Conservation (phyloP, 2,329 filamentous ascomycete species). For the Colletotrichum ledebouriae region DNA sequence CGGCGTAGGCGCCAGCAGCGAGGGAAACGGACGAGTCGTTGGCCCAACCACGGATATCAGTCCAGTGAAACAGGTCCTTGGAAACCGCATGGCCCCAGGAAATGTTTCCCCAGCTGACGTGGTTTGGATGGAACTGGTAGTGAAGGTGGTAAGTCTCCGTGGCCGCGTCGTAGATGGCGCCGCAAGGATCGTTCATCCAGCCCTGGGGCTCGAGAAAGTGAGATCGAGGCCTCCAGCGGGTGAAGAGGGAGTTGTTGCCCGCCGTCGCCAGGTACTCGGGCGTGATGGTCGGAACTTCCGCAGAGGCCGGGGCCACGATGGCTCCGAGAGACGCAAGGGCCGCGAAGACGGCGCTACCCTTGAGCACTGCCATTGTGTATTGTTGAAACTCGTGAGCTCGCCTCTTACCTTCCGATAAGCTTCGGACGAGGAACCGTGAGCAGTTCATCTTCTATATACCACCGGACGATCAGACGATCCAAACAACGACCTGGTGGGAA, state of each 20-base stretch:
- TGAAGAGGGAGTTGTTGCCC: constrained; percentile 43
- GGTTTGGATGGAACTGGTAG: constrained; percentile 67
- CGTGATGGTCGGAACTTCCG: constrained; percentile 32
- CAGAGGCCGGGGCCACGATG: constrained; percentile 26
- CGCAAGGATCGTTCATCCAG: constrained; percentile 75
- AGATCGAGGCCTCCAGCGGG: constrained; percentile 41
- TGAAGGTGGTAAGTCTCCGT: constrained; percentile 74
- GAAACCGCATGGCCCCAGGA: constrained; percentile 78
- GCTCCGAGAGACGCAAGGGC: constrained; percentile 40
- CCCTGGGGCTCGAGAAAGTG: constrained; percentile 67
- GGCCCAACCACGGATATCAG: constrained; percentile 38
- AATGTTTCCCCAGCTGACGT: constrained; percentile 67
- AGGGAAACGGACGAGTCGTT: constrained; percentile 41
- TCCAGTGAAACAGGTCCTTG: constrained; percentile 73
- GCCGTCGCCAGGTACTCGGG: constrained; percentile 34
- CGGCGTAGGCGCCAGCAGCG: constrained; percentile 25
- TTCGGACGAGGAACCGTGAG: constrained; percentile 2
- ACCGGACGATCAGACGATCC: constrained; percentile 4
- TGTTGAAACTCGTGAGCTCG: constrained; percentile 18
- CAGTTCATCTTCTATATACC: constrained; percentile 39
- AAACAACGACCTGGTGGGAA: background rate
- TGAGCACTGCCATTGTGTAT: constrained; percentile 39
- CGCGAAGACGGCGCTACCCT: constrained; percentile 40
- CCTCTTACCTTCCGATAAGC: constrained; percentile 20
- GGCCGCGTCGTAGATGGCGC: constrained; percentile 67